These are phyloP conservation scores for Cokeromyces recurvatus DNA, from an alignment of 371 early-diverging fungal genomes.

Conservation along the genomic window DNA sequence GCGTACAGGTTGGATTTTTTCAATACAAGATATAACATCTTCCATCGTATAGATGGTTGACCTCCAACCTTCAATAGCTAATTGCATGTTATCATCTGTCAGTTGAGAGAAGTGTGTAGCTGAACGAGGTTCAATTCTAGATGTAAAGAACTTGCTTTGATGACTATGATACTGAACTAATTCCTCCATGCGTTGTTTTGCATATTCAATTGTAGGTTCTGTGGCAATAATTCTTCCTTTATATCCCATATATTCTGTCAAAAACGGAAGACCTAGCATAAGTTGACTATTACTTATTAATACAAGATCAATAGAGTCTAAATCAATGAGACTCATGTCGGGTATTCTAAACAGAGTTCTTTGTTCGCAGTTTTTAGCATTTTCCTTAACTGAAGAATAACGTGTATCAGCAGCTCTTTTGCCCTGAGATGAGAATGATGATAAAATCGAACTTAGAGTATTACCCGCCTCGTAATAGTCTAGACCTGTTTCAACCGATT, in stretches of 20 bases:
- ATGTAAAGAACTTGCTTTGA: conserved; percentile 4
- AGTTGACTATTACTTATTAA: conserved; percentile 72
- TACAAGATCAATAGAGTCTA: conserved; percentile 66
- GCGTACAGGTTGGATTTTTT: conserved; percentile 62
- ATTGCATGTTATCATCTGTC: not conserved
- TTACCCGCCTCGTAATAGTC: not conserved
- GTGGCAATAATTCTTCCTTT: conserved; percentile 78
- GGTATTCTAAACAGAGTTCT: conserved; percentile 39
- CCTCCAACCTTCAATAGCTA: conserved; percentile 29
- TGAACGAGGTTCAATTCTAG: conserved; percentile 15
- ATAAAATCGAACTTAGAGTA: conserved; percentile 9
- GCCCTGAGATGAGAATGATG: conserved; percentile 9
- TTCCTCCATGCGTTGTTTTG: conserved; percentile 68
- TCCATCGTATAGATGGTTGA: conserved; percentile 53
- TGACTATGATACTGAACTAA: conserved; percentile 52
- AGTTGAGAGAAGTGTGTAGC: conserved; percentile 22
- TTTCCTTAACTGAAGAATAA: conserved; percentile 6
- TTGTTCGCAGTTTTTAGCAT: conserved; percentile 15
- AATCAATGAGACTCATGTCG: conserved; percentile 52
- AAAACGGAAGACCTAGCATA: conserved; percentile 75
- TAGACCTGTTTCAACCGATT: no score
- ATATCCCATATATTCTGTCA: conserved; percentile 83
- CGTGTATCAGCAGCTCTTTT: conserved; percentile 19
- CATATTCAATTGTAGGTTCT: conserved; percentile 79
- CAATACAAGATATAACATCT: conserved; percentile 58